These are phyloP conservation scores for Skeletonema menzelii DNA, from an alignment of 108 stramenopile genomes.

Conservation along the genomic window DNA sequence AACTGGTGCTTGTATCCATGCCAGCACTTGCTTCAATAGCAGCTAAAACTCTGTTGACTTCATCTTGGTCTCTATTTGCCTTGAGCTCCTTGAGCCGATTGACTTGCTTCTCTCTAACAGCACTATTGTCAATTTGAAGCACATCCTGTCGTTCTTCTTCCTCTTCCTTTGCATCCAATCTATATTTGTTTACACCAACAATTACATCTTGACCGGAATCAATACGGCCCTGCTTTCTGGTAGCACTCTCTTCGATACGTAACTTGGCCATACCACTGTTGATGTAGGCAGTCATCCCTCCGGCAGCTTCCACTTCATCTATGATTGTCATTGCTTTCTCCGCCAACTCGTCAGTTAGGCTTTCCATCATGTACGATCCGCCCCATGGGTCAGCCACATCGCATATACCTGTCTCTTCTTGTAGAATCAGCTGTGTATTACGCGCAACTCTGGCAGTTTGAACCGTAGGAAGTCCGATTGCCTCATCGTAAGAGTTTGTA, in stretches of 20 bases:
- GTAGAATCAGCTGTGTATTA: slow-evolving; percentile 96
- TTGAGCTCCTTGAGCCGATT: slow-evolving; percentile 72
- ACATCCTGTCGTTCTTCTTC: slow-evolving; percentile 78
- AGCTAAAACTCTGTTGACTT: slow-evolving; percentile 62
- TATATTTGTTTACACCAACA: slow-evolving; percentile 98
- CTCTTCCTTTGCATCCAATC: slow-evolving; percentile 70
- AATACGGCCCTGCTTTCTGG: slow-evolving; percentile 84
- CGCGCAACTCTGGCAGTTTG: slow-evolving; percentile 96
- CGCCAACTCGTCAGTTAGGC: slow-evolving; percentile 91
- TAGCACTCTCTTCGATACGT: slow-evolving; percentile 96
- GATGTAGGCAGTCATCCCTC: slow-evolving; percentile 98
- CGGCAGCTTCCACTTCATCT: slow-evolving; percentile 88
- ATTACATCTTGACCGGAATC: slow-evolving; percentile 86
- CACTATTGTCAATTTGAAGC: slow-evolving; percentile 89
- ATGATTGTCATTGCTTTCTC: slow-evolving; percentile 90
- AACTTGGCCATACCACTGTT: slow-evolving; percentile 95
- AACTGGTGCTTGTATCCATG: slow-evolving; percentile 65
- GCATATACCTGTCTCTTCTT: slow-evolving; percentile 92
- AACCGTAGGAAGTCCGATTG: slow-evolving; percentile 95
- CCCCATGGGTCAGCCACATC: slow-evolving; percentile 82
- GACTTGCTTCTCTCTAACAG: slow-evolving; percentile 85
- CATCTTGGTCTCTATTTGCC: slow-evolving; percentile 67
- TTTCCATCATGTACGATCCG: slow-evolving; percentile 98
- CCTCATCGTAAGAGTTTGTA: slow-evolving; percentile 99
- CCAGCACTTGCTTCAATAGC: slow-evolving; percentile 79